Evolutionary conservation across 192 early-diverging fungal species (phyloP).

Genomic region (Entomortierella lignicola): DNA sequence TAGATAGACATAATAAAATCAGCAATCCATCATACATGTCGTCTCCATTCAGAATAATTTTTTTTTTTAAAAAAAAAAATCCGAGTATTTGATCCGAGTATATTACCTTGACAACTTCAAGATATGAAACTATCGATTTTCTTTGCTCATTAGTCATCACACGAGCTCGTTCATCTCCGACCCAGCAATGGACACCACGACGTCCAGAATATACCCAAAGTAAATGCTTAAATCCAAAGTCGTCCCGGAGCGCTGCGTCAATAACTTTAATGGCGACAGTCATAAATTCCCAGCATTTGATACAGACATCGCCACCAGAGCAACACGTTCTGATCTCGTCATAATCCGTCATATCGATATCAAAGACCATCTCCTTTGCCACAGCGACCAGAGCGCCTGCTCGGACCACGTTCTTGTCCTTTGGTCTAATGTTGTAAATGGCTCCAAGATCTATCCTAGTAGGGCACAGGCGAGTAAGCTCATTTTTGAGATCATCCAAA

Average conservation of each 20-base stretch:
- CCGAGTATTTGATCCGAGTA: slow-evolving; percentile 8
- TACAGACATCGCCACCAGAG: slow-evolving; percentile 87
- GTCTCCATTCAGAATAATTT: too few species aligned
- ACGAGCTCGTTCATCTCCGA: slow-evolving; percentile 90
- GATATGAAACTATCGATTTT: slow-evolving; percentile 84
- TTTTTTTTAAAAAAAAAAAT: too few species aligned
- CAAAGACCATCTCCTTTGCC: slow-evolving; percentile 94
- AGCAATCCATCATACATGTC: too few species aligned
- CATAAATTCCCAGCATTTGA: slow-evolving; percentile 96
- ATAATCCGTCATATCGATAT: slow-evolving; percentile 99
- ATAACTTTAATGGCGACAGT: slow-evolving; percentile 89
- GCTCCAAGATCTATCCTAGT: slow-evolving; percentile 98
- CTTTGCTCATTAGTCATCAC: slow-evolving; percentile 81
- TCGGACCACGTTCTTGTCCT: slow-evolving; percentile 80
- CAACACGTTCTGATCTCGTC: slow-evolving; percentile 98
- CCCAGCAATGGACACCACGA: slow-evolving; percentile 99
- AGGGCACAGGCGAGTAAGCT: slow-evolving; percentile 81
- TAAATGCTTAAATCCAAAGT: slow-evolving; percentile 95
- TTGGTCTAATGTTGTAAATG: slow-evolving; percentile 86
- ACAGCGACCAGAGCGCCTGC: slow-evolving; percentile 80
- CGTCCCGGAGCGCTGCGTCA: slow-evolving; percentile 81
- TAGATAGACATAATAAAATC: slow-evolving; percentile 19
- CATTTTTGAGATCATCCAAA: slow-evolving; percentile 76
- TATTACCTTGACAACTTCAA: slow-evolving; percentile 77
- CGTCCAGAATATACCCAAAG: slow-evolving; percentile 97